Base-by-base conservation (phyloP, 257 asterid species). In the Echium plantagineum region DNA sequence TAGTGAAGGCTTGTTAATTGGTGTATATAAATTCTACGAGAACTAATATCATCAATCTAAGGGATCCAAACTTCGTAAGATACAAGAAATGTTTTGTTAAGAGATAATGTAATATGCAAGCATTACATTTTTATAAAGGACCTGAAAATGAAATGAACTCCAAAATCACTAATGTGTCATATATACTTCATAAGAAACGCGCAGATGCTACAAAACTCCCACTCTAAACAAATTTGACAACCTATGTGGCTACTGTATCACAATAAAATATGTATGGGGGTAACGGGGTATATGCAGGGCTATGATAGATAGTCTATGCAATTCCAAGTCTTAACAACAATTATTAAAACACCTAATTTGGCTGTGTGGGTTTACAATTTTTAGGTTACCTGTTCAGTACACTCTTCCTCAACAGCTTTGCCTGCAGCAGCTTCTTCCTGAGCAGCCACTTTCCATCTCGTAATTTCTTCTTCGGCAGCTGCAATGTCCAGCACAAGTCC, bases 371-470 rank as follows among this genome's bases (percentile, higher is more conserved):
- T 31, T 57, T 46, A 72, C 51, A 35, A 12, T 28, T 0, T 60
- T 42, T 42, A 52, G 47, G 32, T 18, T 82, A 85, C 96, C 95
- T 88, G 94, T 9, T 83, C 68, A 35, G 72, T 65, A 67, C 77
- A 91, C 59, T 91, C 94, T 66, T 85, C 82, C 68, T 91, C 98
- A 69, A 91, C 83, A 67, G 90, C 91, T 78, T 85, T 82, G 61
- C 98, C 96, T 21, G 95, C 95, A 67, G 81, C 96, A 71, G 98
- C 98, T 85, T 88, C 98, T 76, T 91, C 90, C 69, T 88, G 93
- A 42, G 98, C 98, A 32, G 96, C 98, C 64, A 80, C 77, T 71
- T 88, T 91, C 98, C 98, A 91, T 64, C 98, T 76, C 57, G 74
- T 75, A 66, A 91, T 88, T 83, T 88, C 98, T 88, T 88, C 98